A percentile compares a stretch with the other conserved stretches of the same genome.
Evolutionary conservation across 768 basidiomycete genomes (phyloP).

Genomic region (Dendrothele bispora): DNA sequence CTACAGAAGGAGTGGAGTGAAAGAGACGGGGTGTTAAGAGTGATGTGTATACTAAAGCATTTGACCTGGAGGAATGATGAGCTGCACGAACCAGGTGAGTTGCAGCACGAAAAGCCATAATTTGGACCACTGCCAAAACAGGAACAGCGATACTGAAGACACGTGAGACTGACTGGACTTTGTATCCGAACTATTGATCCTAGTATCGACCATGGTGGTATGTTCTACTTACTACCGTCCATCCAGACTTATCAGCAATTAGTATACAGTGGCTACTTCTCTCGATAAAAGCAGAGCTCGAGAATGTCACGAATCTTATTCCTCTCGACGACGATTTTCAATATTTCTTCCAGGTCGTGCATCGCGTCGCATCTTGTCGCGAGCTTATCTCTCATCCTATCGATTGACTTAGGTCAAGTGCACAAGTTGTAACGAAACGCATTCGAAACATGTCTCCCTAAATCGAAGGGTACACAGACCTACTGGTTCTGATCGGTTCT

Average conservation of each 20-base stretch:
- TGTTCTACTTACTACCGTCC: background rate
- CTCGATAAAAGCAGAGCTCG: constrained; percentile 72
- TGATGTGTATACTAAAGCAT: background rate
- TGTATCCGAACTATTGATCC: background rate
- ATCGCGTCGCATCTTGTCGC: background rate
- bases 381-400: background rate
- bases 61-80: background rate
- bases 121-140: background rate
- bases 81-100: background rate
- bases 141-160: no score
- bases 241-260: background rate
- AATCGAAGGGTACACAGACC: constrained; percentile 57
- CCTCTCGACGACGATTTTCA: constrained; percentile 73
- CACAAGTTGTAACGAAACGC: constrained; percentile 70
- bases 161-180: background rate
- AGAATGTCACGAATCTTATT: constrained; percentile 70
- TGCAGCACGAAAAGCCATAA: constrained; percentile 6
- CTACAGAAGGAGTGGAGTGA: constrained; percentile 11
- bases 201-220: background rate
- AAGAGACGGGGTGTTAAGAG: background rate
- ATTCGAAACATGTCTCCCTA: constrained; percentile 69
- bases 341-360: constrained; percentile 71
- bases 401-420: constrained; percentile 60
- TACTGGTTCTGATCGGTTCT: background rate
- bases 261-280: constrained; percentile 6